Conservation (phyloP, 495 filamentous ascomycete species). For the Penicillium arizonense region DNA sequence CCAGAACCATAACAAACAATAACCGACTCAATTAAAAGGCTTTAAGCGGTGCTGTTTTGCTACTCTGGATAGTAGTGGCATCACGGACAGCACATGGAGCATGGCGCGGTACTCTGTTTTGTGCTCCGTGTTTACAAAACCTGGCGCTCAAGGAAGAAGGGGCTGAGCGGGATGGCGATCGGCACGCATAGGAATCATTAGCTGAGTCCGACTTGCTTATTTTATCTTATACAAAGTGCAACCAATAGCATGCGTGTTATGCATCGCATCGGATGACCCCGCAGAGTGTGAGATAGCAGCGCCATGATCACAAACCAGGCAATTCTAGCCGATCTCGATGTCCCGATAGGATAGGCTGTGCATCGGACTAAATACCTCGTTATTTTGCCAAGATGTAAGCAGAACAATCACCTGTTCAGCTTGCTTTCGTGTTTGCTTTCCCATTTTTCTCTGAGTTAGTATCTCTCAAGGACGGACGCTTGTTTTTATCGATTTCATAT, state of each 20-base stretch:
- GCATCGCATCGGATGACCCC: not conserved
- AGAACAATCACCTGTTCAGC: not conserved
- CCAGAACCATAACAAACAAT: not conserved
- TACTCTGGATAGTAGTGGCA: constrained; percentile 46
- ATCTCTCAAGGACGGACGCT: not conserved
- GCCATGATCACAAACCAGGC: not conserved
- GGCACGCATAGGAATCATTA: constrained; percentile 10
- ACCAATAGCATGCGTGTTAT: not conserved
- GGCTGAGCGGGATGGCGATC: not conserved
- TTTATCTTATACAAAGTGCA: not conserved
- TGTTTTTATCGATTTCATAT: not conserved
- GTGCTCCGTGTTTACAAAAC: constrained; percentile 49
- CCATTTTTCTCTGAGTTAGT: not conserved
- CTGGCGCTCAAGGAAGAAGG: constrained; percentile 25
- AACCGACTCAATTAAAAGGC: constrained; percentile 22
- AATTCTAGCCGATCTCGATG: constrained; percentile 11
- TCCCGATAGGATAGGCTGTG: constrained; percentile 7
- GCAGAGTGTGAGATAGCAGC: not conserved
- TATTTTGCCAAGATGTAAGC: not conserved
- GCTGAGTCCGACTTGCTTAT: not conserved
- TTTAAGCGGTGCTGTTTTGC: constrained; percentile 34
- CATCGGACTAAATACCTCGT: not conserved
- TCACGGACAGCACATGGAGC: constrained; percentile 36
- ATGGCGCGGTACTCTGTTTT: constrained; percentile 41
- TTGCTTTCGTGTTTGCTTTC: not conserved